These are phyloP conservation scores for Cicer judaicum DNA, from an alignment of 306 rosid genomes.

Conservation along the genomic window DNA sequence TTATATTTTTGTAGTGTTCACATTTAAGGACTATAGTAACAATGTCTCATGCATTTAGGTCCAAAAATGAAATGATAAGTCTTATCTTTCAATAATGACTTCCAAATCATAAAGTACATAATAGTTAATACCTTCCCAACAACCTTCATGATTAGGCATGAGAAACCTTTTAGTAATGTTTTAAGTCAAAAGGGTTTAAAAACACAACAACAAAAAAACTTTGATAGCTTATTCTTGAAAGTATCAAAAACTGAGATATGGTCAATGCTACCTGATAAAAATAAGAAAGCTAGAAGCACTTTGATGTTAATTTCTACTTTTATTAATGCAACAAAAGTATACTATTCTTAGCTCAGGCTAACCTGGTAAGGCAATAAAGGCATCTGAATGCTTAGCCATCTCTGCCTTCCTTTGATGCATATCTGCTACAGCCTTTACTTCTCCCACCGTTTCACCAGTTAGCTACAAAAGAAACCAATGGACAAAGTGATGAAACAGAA, in stretches of 20 bases:
- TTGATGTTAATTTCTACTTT: slow-evolving; percentile 33
- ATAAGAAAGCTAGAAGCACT: slow-evolving; percentile 48
- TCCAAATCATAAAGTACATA: slow-evolving; percentile 34
- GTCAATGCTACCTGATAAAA: slow-evolving; percentile 53
- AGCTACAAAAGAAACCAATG: slow-evolving; percentile 64
- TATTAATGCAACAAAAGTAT: slow-evolving; percentile 37
- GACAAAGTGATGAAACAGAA: slow-evolving; percentile 38
- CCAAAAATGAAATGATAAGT: too few relatives aligned
- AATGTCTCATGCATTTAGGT: too few relatives aligned
- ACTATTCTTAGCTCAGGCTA: slow-evolving; percentile 41
- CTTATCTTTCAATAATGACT: slow-evolving; percentile 31
- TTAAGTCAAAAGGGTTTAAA: slow-evolving; percentile 25
- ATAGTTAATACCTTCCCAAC: slow-evolving; percentile 38
- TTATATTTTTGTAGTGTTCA: too few relatives aligned
- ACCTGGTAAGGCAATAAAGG: slow-evolving; percentile 99
- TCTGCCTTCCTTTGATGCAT: slow-evolving; percentile 99
- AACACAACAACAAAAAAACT: neutral
- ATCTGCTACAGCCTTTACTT: slow-evolving; percentile 96
- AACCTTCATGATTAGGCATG: slow-evolving; percentile 48
- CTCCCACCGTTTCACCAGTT: slow-evolving; percentile 98
- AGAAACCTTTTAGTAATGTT: slow-evolving; percentile 27
- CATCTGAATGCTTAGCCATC: slow-evolving; percentile 99
- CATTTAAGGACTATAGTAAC: too few relatives aligned
- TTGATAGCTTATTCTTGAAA: slow-evolving; percentile 35
- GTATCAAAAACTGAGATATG: slow-evolving; percentile 45